Base-by-base conservation (phyloP, 2,329 filamentous ascomycete species). In the Hymenoscyphus occultus region DNA sequence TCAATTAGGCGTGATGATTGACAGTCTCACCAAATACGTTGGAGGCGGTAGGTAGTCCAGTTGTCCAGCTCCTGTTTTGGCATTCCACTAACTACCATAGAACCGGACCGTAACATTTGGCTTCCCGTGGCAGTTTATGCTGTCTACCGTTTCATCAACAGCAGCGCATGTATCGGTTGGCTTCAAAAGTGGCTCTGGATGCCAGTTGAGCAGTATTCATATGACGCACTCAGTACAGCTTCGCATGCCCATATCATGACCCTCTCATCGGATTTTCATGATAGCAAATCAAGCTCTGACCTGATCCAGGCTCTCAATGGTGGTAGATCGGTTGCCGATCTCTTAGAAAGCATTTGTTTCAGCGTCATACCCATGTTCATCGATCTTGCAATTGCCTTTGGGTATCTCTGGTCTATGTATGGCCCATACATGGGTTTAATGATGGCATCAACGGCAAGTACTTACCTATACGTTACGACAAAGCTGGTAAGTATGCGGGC, bases 1-100 rank as follows among this genome's bases (percentile, higher is more conserved):
- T 22, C 91, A 95, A 74, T 85, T 94, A 39, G 92, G 92, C 68
- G 86, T 91, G 65, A 87, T 96, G 68, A 88, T 91, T 68, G 86
- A 95, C 72, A 85, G 85, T 66, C 78, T 96, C 28, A 82, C 82
- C 39, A 79, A 81, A 42, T 80, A 82, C 54, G 64, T 60, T 39
- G 45, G 64, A 59, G 69, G 69, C 60, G 70, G 71, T 71, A 62
- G 61, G 67, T 64, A 66, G 51, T 51, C n/a, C 59, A 39, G 35
- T 35, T 35, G 35, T 35, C 35, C 9, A 7, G 16, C 31, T 1
- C 12, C 16, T 51, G 10, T 22, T 16, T 28, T 51, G 45, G 39
- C 58, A 9, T 7, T 60, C 39, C 31, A 57, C 63, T 66, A n/a
- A 65, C 28, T 13, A n/a, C 9, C 16, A 16, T 56, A 72, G 69